Evolutionary conservation across 768 basidiomycete genomes (phyloP).

Genomic region (Pulveroboletus sp.): DNA sequence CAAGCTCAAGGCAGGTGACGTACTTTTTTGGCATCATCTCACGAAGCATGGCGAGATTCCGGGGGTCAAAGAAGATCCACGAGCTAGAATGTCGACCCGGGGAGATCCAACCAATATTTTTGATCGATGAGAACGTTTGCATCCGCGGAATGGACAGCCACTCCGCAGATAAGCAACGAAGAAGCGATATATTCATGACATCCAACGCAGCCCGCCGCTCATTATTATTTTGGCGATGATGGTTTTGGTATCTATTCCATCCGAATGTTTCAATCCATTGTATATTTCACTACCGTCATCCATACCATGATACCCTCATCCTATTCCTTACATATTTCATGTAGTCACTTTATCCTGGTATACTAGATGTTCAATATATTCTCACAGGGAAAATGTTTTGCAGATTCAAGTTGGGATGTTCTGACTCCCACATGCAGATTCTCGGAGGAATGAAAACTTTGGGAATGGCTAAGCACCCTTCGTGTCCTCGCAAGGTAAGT

Average conservation of each 20-base stretch:
- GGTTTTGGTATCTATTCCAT: constrained; percentile 29
- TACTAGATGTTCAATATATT: constrained; percentile 14
- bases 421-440: neutral
- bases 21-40: constrained; percentile 76
- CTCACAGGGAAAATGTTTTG: constrained; percentile 16
- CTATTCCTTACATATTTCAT: constrained; percentile 23
- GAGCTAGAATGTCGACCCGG: constrained; percentile 37
- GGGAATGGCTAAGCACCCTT: no score
- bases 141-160: constrained; percentile 6
- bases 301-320: constrained; percentile 35
- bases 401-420: constrained; percentile 17
- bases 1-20: constrained; percentile 53
- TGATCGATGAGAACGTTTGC: constrained; percentile 26
- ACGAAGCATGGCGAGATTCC: constrained; percentile 68
- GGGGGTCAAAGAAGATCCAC: constrained; percentile 57
- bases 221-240: constrained; percentile 17
- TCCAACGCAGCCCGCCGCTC: constrained; percentile 14
- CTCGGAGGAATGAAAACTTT: constrained; percentile 3
- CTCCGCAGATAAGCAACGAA: constrained; percentile 11
- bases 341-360: constrained; percentile 14
- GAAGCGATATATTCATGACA: constrained; percentile 27
- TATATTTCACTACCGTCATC: constrained; percentile 29
- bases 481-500: neutral
- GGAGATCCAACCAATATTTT: constrained; percentile 10
- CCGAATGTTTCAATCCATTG: constrained; percentile 26